Conservation (phyloP, 116 monocot species). For the Papilionanthe hybrid region DNA sequence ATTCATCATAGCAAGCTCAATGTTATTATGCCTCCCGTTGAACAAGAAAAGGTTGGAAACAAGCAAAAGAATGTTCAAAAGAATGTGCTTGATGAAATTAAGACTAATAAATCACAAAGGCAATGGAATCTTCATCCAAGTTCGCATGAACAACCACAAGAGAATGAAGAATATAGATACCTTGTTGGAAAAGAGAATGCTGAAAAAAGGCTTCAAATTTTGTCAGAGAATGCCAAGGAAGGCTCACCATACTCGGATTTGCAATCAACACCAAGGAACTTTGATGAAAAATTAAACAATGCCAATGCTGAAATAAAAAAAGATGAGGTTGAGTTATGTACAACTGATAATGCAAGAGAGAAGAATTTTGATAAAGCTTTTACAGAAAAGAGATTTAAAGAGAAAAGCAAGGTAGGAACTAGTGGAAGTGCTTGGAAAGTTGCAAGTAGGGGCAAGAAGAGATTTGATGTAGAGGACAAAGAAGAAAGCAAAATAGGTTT, state of each 20-base stretch:
- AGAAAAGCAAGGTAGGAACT: background rate
- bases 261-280: background rate
- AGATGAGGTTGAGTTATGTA: background rate
- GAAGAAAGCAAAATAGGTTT: constrained; percentile 26
- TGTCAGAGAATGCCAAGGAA: constrained; percentile 43
- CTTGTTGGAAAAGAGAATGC: constrained; percentile 61
- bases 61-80: background rate
- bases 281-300: background rate
- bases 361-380: constrained; percentile 7
- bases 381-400: background rate
- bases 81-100: background rate
- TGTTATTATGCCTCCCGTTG: background rate
- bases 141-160: constrained; percentile 8
- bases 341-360: constrained; percentile 9
- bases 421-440: background rate
- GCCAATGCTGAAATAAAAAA: constrained; percentile 14
- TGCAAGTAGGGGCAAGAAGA: constrained; percentile 15
- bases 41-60: background rate
- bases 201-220: constrained; percentile 71
- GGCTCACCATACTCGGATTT: constrained; percentile 6
- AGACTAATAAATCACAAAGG: constrained; percentile 10
- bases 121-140: background rate
- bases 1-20: constrained; percentile 14
- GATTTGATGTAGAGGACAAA: constrained; percentile 25
- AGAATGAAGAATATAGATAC: constrained; percentile 31